Base-by-base conservation (phyloP, 768 basidiomycete species). In the Asterophora parasitica region DNA sequence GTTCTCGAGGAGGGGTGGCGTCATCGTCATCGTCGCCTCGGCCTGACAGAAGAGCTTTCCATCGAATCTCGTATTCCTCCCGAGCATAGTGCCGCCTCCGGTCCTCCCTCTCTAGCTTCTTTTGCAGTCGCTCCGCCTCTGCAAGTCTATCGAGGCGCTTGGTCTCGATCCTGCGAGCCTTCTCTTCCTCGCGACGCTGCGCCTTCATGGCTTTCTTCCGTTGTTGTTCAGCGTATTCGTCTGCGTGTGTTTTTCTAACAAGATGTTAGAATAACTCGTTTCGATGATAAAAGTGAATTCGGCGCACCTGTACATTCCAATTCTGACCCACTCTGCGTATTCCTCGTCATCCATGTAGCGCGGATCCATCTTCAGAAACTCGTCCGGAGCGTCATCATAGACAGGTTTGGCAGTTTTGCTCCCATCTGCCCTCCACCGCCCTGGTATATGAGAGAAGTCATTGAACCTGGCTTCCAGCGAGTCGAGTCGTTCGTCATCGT, bases 241-340 rank as follows among this genome's bases (percentile, higher is more conserved):
- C 74, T 1, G 81, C 80, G 55, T 88, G 83, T 8, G 78, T 81
- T 65, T 77, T 82, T 64, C 87, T 88, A 44, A 46, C 36, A 46
- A 46, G 40, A 48, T 31, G 35, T 36, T 44, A 13, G 44, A 27
- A 15, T 15, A 12, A 42, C 16, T 17, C 6, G 3, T n/a, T 39
- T 12, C 12, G 15, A 34, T n/a, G 15, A 34, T n/a, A 15, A 38
- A 40, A n/a, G 17, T 16, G 12, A 40, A 11, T n/a, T 20, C 51
- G 20, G 44, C 35, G 38, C 10, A 65, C 79, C 81, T 78, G 72
- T 88, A 92, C 88, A 96, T 94, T 39, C 89, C 90, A 19, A 75
- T 66, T 53, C 92, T 71, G 42, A 95, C 69, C 87, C 88, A 94
- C 57, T 91, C 88, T 1, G 85, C 79, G 55, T 95, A 95, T 50